Base-by-base conservation (phyloP, 768 basidiomycete genomes). In the Podaxis rugospora region DNA sequence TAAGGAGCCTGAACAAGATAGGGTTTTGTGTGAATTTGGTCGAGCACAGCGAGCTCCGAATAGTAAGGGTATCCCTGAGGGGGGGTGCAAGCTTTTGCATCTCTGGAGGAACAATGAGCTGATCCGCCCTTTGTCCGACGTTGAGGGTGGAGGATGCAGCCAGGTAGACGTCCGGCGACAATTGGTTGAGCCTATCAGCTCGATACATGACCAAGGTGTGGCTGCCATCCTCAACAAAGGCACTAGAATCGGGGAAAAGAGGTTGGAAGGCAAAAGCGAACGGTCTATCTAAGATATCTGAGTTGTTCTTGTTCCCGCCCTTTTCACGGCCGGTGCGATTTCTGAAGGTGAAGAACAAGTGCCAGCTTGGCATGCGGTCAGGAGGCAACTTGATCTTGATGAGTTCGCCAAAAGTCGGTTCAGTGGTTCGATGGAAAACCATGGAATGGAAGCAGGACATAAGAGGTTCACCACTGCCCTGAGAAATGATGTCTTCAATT, bases 191-290 rank as follows among this genome's bases (percentile, higher is more conserved):
- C 67, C 83, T 89, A 63, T 95, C 93, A 13, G 90, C 90, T 14
- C 84, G 84, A 74, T 96, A 97, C 65, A 98, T 81, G 44, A 93
- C 76, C 49, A 98, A 75, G 3, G 83, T 84, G 71, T 97, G 96
- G 61, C 87, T 87, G 4, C 95, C 96, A 71, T 98, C 96, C 64
- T 93, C 86, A 46, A 97, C 76, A 70, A 94, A 93, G 2, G 92
- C 85, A 21, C 85, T 80, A 7, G 83, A 78, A 59, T 89, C 86
- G 0, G 87, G 86, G 66, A 93, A 90, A 4, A 98, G 78, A 0
- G 95, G 96, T 49, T 96, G 85, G 71, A 90, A 97, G 2, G 89
- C 93, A 67, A 96, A 97, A 1, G 94, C 96, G 66, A 95, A 98
- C 0, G 93, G 90, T 28, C 83, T 81, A 49, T 95, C 94, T 2